Evolutionary conservation across 2,329 filamentous ascomycete species (phyloP), one percentile per base, ranked within the genome.

Genomic region (Bipolaris sorokiniana): DNA sequence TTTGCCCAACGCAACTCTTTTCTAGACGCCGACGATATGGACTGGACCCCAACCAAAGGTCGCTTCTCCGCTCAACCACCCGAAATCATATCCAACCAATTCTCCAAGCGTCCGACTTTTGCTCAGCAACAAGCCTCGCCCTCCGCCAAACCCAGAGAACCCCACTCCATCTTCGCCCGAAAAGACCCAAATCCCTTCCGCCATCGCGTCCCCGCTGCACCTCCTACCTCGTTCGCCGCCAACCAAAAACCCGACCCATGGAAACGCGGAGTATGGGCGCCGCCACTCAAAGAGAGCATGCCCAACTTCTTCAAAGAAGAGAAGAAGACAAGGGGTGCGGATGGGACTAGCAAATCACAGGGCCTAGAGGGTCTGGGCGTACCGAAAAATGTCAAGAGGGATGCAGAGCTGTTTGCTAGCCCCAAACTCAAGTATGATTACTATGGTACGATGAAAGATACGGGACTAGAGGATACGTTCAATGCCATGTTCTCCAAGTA

Each of bases 151-250:
- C 48, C 62, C 11, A 51, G 50, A 16, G 45, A 64, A 50, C 61
- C 56, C 10, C 54, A 65, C 51, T 66, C 66, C 36, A 58, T 74
- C 48, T 71, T 71, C 52, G 48, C 64, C 22, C 63, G 66, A 53
- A 62, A 63, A 42, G 77, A 79, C 41, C 76, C 75, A 62, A 80
- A 77, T 66, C 85, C 88, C 1, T 92, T 92, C 69, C 88, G 86
- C 81, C 89, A 86, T 76, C 86, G 84, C 56, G 82, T 92, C 2
- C 90, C 90, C 3, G 82, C 87, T 0, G 88, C 88, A 1, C 90
- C 90, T n/a, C 87, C 88, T 7, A 38, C 44, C 23, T 57, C 50
- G 36, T 44, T 54, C 33, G 51, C 44, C 20, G 87, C 88, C 2
- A 84, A 87, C 38, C 81, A 82, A 41, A 74, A 86, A 6, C 81